Evolutionary conservation across 768 basidiomycete genomes (phyloP), one percentile per base, ranked within the genome.

Genomic region (Collybiopsis luxurians): DNA sequence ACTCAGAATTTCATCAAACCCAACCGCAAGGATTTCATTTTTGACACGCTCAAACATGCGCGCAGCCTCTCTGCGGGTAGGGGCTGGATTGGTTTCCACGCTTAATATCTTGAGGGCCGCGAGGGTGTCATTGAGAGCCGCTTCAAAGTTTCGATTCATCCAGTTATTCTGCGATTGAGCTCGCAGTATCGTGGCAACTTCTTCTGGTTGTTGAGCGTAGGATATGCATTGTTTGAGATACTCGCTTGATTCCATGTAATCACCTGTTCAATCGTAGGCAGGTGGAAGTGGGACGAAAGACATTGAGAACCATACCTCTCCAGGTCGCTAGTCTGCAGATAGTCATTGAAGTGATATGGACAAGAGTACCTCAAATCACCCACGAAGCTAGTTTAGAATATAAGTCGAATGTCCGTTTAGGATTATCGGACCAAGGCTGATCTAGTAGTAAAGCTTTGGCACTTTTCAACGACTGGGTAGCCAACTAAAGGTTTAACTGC

Each of bases 1-100:
- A 26, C 73, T 64, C 10, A 89, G 71, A 59, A 90, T 86, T 55
- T 85, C 80, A 24, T 86, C 86, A 59, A 86, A 86, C 1, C 87
- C 87, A 24, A 86, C 78, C 0, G 84, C 82, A 45, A 89, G 69
- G 44, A 90, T 86, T 64, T 87, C 84, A 59, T 85, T 84, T 66
- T 85, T 86, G 55, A 89, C 83, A 63, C 81, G 76, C 56, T 88
- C 84, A 61, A 89, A 89, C 78, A 86, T 79, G n/a, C 66, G 59
- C 63, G 87, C 83, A 12, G 81, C 83, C 57, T 85, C 81, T 48
- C 76, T 71, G 26, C 75, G 68, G 2, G 79, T 79, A 1, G 85
- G 85, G 0, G 78, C 63, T 0, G 79, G 64, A 60, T 83, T 79
- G 36, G 89, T 69, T 26, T 85, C 84, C 7, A 89, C 78, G 1